Conservation (phyloP, 225 moss, liverwort and hornwort genomes). For the Polytrichum commune region DNA sequence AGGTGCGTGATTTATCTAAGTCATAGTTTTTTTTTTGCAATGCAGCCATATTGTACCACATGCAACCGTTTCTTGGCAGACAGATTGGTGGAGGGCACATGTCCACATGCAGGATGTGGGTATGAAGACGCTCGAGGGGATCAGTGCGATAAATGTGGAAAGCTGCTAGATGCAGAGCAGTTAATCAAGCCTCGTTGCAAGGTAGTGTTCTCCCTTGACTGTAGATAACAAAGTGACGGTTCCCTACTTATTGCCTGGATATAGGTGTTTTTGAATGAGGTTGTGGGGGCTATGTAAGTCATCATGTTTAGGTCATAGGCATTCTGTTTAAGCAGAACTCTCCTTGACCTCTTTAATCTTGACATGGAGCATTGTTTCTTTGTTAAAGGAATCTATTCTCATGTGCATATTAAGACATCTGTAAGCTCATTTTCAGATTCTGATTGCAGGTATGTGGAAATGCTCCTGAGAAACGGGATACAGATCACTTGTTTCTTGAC, state of each 20-base stretch:
- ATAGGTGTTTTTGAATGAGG: too few relatives aligned
- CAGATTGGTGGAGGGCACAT: constrained; percentile 69
- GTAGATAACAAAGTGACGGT: too few relatives aligned
- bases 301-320: too few relatives aligned
- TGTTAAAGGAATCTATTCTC: too few relatives aligned
- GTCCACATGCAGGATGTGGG: constrained; percentile 50
- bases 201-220: constrained; percentile 18
- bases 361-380: too few relatives aligned
- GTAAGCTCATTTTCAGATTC: background rate
- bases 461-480: constrained; percentile 47
- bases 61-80: constrained; percentile 65
- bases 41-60: constrained; percentile 60
- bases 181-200: constrained; percentile 67
- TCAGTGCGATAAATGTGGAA: constrained; percentile 65
- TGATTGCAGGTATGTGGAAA: constrained; percentile 50
- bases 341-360: too few relatives aligned
- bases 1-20: background rate
- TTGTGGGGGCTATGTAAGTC: too few relatives aligned
- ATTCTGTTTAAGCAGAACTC: too few relatives aligned
- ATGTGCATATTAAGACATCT: too few relatives aligned
- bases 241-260: too few relatives aligned
- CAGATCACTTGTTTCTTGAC: constrained; percentile 64
- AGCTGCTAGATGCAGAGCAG: constrained; percentile 54
- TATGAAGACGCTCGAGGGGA: constrained; percentile 70
- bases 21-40: background rate